phyloP scores from a whole-genome alignment of 2,329 filamentous ascomycete genomes.

The Bipolaris bicolor region DNA sequence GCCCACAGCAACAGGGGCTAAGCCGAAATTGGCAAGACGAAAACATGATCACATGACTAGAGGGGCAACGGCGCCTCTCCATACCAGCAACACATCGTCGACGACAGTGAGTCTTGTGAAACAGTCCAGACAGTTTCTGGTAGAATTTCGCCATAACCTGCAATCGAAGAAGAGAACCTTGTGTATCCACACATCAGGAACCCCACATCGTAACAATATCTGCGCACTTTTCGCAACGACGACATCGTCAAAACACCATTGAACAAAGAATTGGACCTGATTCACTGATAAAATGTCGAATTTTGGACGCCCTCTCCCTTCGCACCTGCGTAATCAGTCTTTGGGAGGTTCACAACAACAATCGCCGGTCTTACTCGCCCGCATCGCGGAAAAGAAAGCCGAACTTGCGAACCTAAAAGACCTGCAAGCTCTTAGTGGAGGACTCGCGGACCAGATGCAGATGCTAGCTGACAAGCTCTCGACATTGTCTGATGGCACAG shows the following conservation, averaged over 20 bases:
- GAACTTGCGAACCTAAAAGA: conserved; percentile 81
- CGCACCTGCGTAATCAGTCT: conserved; percentile 65
- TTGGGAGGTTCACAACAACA: conserved; percentile 58
- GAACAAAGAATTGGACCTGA: conserved; percentile 1
- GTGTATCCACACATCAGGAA: not conserved
- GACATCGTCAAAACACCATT: not conserved
- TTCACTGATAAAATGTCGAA: conserved; percentile 46
- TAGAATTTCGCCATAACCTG: not conserved
- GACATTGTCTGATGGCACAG: conserved; percentile 80
- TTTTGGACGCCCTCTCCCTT: conserved; percentile 58
- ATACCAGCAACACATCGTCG: not conserved
- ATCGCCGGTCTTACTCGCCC: conserved; percentile 72
- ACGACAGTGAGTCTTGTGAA: not conserved
- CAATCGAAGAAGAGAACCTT: not conserved
- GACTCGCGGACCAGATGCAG: conserved; percentile 82
- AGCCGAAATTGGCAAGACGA: conserved; percentile 4
- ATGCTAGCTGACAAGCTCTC: conserved; percentile 76
- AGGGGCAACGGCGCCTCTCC: conserved; percentile 31
- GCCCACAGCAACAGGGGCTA: conserved; percentile 31
- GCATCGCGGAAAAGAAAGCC: conserved; percentile 84
- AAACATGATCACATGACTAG: conserved; percentile 29
- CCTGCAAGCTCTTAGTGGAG: conserved; percentile 77
- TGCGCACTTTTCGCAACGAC: not conserved
- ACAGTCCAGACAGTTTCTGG: not conserved
- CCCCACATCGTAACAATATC: not conserved